Percentiles rank a stretch among this genome's conserved stretches.
phyloP scores from a whole-genome alignment of 1,139 yeast genomes.

The Geotrichum aggregatum region DNA sequence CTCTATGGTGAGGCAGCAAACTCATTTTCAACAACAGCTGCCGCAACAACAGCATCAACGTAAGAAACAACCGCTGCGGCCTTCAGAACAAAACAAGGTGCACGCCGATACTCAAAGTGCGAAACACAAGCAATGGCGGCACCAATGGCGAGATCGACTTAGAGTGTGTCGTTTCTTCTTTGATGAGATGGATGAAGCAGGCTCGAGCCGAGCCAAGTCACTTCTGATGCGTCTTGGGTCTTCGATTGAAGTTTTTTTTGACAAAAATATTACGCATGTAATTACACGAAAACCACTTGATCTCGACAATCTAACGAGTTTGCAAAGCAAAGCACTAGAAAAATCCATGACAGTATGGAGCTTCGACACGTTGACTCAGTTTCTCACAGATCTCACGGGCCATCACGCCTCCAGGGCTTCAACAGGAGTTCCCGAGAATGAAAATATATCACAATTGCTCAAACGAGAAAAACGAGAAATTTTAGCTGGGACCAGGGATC shows the following conservation, averaged over 20 bases:
- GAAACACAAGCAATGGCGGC: constrained; percentile 55
- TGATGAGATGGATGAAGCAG: constrained; percentile 60
- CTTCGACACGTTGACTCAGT: constrained; percentile 77
- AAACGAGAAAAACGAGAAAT: constrained; percentile 86
- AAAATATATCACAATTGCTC: constrained; percentile 57
- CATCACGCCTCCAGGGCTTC: constrained; percentile 14
- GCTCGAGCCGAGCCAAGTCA: constrained; percentile 49
- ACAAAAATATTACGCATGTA: constrained; percentile 74
- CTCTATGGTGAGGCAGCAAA: constrained; percentile 2
- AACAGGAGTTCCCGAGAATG: constrained; percentile 26
- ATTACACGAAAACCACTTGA: constrained; percentile 56
- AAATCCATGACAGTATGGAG: constrained; percentile 76
- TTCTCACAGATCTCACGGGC: constrained; percentile 68
- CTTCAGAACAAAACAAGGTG: constrained; percentile 13
- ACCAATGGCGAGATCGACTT: constrained; percentile 77
- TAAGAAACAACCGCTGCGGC: constrained; percentile 3
- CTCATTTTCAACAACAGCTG: constrained; percentile 4
- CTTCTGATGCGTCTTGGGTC: constrained; percentile 37
- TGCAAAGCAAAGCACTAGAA: constrained; percentile 60
- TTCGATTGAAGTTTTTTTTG: constrained; percentile 65
- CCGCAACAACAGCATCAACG: constrained; percentile 7
- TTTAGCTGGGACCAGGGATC: constrained; percentile 78
- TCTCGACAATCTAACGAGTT: constrained; percentile 51
- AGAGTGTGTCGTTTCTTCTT: constrained; percentile 70
- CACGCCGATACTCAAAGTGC: constrained; percentile 24